A percentile compares a stretch with the other conserved stretches of the same genome.
Evolutionary conservation across 2,329 filamentous ascomycete species (phyloP).

Genomic region (Lachnum nothofagi): DNA sequence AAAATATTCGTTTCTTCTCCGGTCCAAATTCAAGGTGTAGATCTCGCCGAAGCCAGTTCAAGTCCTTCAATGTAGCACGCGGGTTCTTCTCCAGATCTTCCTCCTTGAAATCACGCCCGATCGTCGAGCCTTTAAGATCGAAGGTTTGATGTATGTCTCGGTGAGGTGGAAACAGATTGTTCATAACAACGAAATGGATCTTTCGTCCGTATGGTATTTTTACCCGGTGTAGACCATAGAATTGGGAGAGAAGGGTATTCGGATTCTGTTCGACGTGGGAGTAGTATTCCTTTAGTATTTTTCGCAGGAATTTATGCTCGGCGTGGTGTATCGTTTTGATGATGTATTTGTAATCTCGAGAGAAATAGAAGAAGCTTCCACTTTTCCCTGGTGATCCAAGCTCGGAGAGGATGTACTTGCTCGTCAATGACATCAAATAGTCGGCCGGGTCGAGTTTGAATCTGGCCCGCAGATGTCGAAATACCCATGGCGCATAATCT

Average conservation of each 20-base stretch:
- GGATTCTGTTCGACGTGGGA: slow-evolving; percentile 87
- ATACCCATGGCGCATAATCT: slow-evolving; percentile 99
- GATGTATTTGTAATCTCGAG: slow-evolving; percentile 98
- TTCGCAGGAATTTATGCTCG: slow-evolving; percentile 82
- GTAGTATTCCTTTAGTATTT: slow-evolving; percentile 87
- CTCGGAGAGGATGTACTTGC: slow-evolving; percentile 97
- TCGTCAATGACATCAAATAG: slow-evolving; percentile 95
- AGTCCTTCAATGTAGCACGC: slow-evolving; percentile 86
- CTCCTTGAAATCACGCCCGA: slow-evolving; percentile 86
- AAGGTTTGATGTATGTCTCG: slow-evolving; percentile 96
- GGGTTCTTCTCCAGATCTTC: slow-evolving; percentile 85
- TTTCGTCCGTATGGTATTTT: slow-evolving; percentile 98
- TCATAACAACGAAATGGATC: slow-evolving; percentile 99
- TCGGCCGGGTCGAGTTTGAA: slow-evolving; percentile 94
- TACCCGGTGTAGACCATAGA: slow-evolving; percentile 93
- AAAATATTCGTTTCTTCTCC: slow-evolving; percentile 79
- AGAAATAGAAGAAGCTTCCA: slow-evolving; percentile 99
- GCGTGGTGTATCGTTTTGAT: slow-evolving; percentile 99
- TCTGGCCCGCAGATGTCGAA: slow-evolving; percentile 79
- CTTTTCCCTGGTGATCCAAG: slow-evolving; percentile 96
- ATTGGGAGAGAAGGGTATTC: slow-evolving; percentile 94
- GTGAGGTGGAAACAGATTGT: slow-evolving; percentile 96
- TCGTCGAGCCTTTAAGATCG: slow-evolving; percentile 92
- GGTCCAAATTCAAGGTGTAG: slow-evolving; percentile 83
- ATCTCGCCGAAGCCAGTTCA: slow-evolving; percentile 90